Percentiles rank a stretch among this genome's conserved stretches.
Evolutionary conservation across 2,329 filamentous ascomycete genomes (phyloP).

Genomic region (Aurifilum marmelostoma): DNA sequence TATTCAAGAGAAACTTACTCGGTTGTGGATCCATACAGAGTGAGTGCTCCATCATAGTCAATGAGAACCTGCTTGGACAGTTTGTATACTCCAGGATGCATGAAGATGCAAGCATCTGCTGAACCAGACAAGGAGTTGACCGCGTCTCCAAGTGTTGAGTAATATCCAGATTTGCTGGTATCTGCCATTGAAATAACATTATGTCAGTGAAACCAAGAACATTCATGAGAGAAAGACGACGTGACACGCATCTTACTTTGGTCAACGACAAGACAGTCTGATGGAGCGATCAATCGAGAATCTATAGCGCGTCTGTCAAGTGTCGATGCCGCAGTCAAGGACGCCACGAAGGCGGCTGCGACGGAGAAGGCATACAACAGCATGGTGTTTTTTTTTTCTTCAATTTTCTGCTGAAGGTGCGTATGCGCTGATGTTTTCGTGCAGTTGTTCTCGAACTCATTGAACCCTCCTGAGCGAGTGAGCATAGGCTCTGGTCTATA

Average conservation of each 20-base stretch:
- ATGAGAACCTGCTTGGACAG: conserved; percentile 37
- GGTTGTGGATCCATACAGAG: conserved; percentile 39
- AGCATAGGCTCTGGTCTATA: neutral
- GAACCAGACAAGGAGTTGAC: conserved; percentile 35
- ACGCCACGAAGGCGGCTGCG: neutral
- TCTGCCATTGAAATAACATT: neutral
- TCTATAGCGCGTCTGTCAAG: neutral
- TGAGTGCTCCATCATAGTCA: conserved; percentile 36
- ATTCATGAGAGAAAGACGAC: neutral
- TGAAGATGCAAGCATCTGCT: conserved; percentile 38
- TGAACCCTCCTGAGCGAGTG: neutral
- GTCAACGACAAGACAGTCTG: conserved; percentile 12
- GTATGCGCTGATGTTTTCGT: neutral
- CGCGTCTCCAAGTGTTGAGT: conserved; percentile 34
- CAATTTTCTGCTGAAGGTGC: neutral
- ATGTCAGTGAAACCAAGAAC: neutral
- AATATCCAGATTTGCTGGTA: conserved; percentile 13
- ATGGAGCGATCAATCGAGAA: conserved; percentile 6
- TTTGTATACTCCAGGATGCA: conserved; percentile 38
- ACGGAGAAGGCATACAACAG: neutral
- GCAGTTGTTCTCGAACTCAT: neutral
- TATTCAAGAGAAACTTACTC: conserved; percentile 31
- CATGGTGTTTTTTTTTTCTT: no score
- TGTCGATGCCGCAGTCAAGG: neutral
- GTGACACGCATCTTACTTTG: neutral